A percentile compares a stretch with the other conserved stretches of the same genome.
Evolutionary conservation across 768 basidiomycete species (phyloP).

Genomic region (Lactarius deliciosus): DNA sequence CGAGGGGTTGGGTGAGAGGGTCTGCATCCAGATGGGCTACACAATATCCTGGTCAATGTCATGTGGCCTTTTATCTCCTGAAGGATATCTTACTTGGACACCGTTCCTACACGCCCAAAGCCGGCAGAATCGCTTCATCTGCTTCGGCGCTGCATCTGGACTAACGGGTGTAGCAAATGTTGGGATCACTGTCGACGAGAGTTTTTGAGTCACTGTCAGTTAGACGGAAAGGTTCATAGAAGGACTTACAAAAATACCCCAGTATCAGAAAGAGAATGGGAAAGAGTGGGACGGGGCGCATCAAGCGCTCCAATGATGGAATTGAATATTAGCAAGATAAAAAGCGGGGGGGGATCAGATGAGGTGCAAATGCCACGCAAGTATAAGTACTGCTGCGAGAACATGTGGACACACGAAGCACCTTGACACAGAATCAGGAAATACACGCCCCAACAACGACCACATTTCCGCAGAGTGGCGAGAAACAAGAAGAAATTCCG

Average conservation of each 20-base stretch:
- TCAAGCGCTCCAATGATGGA: background rate
- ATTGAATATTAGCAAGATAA: background rate
- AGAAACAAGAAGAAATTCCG: background rate
- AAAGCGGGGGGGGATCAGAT: background rate
- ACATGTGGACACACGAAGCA: background rate
- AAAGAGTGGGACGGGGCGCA: constrained; percentile 5
- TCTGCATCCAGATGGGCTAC: background rate
- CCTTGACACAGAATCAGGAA: background rate
- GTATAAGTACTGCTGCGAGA: constrained; percentile 16
- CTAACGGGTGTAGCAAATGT: constrained; percentile 3
- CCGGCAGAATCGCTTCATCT: background rate
- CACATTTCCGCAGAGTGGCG: background rate
- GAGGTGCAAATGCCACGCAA: too few relatives aligned
- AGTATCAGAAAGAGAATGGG: background rate
- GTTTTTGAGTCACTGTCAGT: background rate
- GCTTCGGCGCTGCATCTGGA: background rate
- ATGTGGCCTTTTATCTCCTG: background rate
- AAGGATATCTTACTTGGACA: background rate
- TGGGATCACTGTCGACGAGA: constrained; percentile 1
- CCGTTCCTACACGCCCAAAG: background rate
- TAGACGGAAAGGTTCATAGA: background rate
- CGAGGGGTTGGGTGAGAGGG: background rate
- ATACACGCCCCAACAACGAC: background rate
- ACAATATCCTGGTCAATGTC: background rate
- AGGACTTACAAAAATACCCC: constrained; percentile 12